Evolutionary conservation across 495 filamentous ascomycete species (phyloP).

Genomic region (Gamarada debralockiae): DNA sequence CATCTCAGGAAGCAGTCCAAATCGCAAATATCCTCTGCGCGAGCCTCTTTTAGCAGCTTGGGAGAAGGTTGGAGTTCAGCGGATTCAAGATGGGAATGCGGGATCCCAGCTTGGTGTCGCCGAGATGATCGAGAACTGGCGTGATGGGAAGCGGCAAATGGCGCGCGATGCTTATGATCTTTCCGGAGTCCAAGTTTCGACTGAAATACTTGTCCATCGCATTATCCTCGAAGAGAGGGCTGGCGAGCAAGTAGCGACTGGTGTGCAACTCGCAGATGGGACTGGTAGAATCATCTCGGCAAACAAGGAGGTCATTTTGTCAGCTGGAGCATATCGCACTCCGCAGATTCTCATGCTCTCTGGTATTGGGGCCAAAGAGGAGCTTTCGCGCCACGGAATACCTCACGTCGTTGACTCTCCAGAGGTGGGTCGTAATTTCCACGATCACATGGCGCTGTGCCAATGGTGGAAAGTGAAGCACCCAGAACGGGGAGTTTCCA

Average conservation of each 20-base stretch:
- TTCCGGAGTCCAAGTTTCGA: background rate
- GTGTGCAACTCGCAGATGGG: background rate
- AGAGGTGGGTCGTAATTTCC: slow-evolving; percentile 57
- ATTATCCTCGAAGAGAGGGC: background rate
- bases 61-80: slow-evolving; percentile 25
- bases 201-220: background rate
- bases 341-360: slow-evolving; percentile 17
- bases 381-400: slow-evolving; percentile 42
- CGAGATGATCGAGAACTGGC: background rate
- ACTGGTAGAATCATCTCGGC: background rate
- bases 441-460: slow-evolving; percentile 44
- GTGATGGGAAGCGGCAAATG: background rate
- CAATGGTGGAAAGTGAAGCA: slow-evolving; percentile 36
- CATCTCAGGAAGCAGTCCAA: background rate
- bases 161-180: background rate
- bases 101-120: background rate
- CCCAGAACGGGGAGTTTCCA: slow-evolving; percentile 30
- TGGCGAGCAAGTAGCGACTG: background rate
- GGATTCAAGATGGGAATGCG: slow-evolving; percentile 17
- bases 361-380: slow-evolving; percentile 18
- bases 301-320: slow-evolving; percentile 12
- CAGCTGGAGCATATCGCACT: slow-evolving; percentile 5
- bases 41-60: slow-evolving; percentile 22
- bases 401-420: slow-evolving; percentile 49
- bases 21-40: slow-evolving; percentile 30